Evolutionary conservation across 1,284 basidiomycete species (phyloP).

Genomic region (Volvariella volvacea): DNA sequence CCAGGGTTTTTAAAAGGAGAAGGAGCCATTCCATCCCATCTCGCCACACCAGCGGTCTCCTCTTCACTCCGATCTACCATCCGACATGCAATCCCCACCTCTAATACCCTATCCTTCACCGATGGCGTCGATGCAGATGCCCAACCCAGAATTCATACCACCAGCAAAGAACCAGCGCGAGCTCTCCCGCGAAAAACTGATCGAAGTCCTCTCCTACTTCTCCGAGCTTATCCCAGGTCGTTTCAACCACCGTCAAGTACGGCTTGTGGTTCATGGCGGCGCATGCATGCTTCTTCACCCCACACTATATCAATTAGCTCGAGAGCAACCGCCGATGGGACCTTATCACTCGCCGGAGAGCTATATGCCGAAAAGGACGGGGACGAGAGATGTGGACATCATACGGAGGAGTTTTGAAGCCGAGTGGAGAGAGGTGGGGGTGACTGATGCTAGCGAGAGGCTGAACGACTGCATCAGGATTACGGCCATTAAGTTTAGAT

Average conservation of each 20-base stretch:
- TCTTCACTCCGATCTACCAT: too few relatives aligned
- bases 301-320: slow-evolving; percentile 29
- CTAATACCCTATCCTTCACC: background rate
- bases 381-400: slow-evolving; percentile 61
- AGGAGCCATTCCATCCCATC: too few relatives aligned
- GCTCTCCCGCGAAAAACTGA: slow-evolving; percentile 30
- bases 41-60: too few relatives aligned
- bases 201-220: slow-evolving; percentile 40
- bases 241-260: slow-evolving; percentile 40
- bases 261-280: slow-evolving; percentile 60
- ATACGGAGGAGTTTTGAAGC: slow-evolving; percentile 49
- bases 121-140: background rate
- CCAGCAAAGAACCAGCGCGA: slow-evolving; percentile 23
- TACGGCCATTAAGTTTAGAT: slow-evolving; percentile 41
- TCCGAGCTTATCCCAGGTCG: slow-evolving; percentile 33
- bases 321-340: slow-evolving; percentile 18
- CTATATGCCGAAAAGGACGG: slow-evolving; percentile 27
- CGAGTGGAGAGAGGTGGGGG: slow-evolving; percentile 42
- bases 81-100: background rate
- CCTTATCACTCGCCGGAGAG: background rate
- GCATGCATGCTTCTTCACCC: slow-evolving; percentile 63
- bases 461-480: slow-evolving; percentile 47
- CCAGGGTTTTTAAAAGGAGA: too few relatives aligned
- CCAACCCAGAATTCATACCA: slow-evolving; percentile 1
- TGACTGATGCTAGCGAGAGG: slow-evolving; percentile 42